phyloP scores from a whole-genome alignment of 495 filamentous ascomycete species.

The Aspergillus leporis region DNA sequence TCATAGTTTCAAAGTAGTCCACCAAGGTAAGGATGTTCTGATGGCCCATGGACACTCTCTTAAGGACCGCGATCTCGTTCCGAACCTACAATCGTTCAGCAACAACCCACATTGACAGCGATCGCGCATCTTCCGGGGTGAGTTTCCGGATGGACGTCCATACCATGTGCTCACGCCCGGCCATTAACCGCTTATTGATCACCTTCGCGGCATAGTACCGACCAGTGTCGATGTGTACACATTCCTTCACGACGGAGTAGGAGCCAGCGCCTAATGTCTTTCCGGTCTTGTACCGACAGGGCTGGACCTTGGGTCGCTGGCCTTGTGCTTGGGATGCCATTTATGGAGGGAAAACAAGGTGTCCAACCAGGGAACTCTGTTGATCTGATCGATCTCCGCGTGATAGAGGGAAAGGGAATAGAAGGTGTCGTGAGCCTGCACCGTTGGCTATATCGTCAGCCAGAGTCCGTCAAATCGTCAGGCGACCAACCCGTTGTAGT shows the following conservation, averaged over 20 bases:
- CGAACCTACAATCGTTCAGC: conserved; percentile 62
- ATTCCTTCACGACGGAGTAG: conserved; percentile 99
- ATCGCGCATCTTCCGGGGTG: neutral
- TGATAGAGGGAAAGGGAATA: neutral
- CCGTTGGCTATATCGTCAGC: neutral
- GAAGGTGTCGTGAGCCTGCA: neutral
- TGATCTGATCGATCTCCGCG: neutral
- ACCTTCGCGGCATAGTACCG: conserved; percentile 99
- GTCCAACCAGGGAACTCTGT: neutral
- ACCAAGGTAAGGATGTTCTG: conserved; percentile 97
- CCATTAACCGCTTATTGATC: conserved; percentile 98
- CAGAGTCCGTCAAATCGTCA: neutral
- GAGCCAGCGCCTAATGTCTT: conserved; percentile 96
- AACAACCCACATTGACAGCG: neutral
- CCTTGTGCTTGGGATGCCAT: conserved; percentile 43
- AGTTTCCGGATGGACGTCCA: conserved; percentile 4
- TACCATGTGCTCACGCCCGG: conserved; percentile 97
- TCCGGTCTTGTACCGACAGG: conserved; percentile 94
- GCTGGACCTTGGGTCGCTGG: conserved; percentile 65
- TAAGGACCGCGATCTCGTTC: conserved; percentile 97
- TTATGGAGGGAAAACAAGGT: conserved; percentile 7
- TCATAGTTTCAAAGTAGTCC: conserved; percentile 99
- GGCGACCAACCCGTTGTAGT: neutral
- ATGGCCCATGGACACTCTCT: conserved; percentile 95
- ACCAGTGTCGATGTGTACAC: conserved; percentile 97